Conservation (phyloP, 140 eudicot genomes). For the Stevia rebaudiana region DNA sequence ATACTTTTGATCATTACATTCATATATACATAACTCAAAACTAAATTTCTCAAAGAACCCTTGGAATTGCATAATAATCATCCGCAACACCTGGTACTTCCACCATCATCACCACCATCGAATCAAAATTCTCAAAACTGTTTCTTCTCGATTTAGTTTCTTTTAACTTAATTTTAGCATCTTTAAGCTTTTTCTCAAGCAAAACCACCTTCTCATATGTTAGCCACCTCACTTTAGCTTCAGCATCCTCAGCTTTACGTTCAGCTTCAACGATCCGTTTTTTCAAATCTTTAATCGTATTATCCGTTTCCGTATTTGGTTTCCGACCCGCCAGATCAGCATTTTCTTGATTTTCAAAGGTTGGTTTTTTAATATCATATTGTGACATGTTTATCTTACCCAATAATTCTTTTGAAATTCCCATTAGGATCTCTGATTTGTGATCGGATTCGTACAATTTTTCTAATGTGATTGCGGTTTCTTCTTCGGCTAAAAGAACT, state of each 20-base stretch:
- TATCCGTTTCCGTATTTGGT: constrained; percentile 12
- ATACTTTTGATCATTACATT: constrained; percentile 9
- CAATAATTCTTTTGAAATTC: constrained; percentile 50
- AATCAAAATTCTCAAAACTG: constrained; percentile 29
- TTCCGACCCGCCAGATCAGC: not conserved
- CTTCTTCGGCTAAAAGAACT: constrained; percentile 59
- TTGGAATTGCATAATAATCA: constrained; percentile 26
- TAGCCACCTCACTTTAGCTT: constrained; percentile 43
- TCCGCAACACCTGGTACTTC: constrained; percentile 16
- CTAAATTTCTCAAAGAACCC: constrained; percentile 22
- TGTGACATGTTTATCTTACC: constrained; percentile 40
- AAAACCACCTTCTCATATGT: constrained; percentile 37
- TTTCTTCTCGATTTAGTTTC: constrained; percentile 13
- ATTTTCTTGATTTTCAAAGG: constrained; percentile 10
- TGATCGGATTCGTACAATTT: constrained; percentile 69
- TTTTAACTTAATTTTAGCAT: constrained; percentile 49
- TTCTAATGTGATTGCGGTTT: constrained; percentile 42
- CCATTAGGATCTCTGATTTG: constrained; percentile 52
- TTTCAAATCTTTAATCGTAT: constrained; percentile 20
- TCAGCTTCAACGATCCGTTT: constrained; percentile 31
- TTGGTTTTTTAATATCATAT: constrained; percentile 33
- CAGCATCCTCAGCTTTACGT: constrained; percentile 52
- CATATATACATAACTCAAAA: constrained; percentile 1
- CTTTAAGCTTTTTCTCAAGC: constrained; percentile 59
- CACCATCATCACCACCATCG: constrained; percentile 34